Evolutionary conservation across 805 yeast species (phyloP), one percentile per base, ranked within the genome.

Genomic region (Wickerhamiella galacta): DNA sequence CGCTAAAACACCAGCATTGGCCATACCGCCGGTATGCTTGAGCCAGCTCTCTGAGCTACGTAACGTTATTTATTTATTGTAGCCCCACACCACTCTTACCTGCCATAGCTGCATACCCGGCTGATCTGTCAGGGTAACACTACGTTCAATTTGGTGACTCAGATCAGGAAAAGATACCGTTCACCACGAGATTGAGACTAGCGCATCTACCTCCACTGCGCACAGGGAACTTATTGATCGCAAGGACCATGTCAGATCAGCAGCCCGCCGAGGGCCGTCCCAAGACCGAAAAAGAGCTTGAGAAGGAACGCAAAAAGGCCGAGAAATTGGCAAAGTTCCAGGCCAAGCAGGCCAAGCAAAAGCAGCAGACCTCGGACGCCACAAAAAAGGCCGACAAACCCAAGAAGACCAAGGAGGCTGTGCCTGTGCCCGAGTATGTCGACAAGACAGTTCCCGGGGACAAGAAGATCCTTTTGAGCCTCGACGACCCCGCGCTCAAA

Each of bases 401-500:
- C 20, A 62, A 63, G 30, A 51, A 60, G 16, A 68, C 70, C 54
- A 75, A 79, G 60, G 72, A 74, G 48, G 72, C 74, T 53, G 93
- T 70, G 48, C 75, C 79, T 26, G 63, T 67, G 25, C 92, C 95
- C n/a, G 90, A 75, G 48, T 90, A 73, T 54, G 70, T 72, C 31
- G 98, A 90, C 54, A 60, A 61, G 37, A 90, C 98, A 30, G 67
- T 63, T 31, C 72, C 79, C 3, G 98, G 98, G 40, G 93, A 83
- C 48, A 90, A 87, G 71, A 90, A 90, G 61, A 57, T 75, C 21
- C 68, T 90, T 37, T 77, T 72, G n/a, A 68, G 82, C 22, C 68
- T 90, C 33, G 95, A 87, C 27, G 93, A 85, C 53, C 85, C 94
- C 16, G 74, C 95, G 15, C 71, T 90, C 54, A 85, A 90, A 58